These are phyloP conservation scores for Eutrema heterophyllum DNA, from an alignment of 345 rosid species.

Conservation along the genomic window DNA sequence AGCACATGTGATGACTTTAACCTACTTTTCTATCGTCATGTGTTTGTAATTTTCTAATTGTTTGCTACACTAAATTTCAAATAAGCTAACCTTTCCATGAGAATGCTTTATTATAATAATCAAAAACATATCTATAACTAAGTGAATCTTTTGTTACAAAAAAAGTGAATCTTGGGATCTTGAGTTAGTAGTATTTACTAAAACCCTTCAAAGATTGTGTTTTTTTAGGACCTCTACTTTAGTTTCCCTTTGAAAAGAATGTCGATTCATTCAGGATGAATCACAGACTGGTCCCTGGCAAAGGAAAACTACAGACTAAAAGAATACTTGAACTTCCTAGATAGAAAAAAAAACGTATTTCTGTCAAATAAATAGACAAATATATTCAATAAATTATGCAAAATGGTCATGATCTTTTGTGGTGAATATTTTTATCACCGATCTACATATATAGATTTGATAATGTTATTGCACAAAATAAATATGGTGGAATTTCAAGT, in stretches of 20 bases:
- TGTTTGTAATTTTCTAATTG: constrained; percentile 21
- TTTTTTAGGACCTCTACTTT: too few relatives aligned
- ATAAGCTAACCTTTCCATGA: background rate
- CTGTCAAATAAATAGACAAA: background rate
- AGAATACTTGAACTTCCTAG: too few relatives aligned
- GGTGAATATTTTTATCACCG: background rate
- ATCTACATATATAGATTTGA: background rate
- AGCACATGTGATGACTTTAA: constrained; percentile 25
- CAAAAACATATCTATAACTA: background rate
- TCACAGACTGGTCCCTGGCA: too few relatives aligned
- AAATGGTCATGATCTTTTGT: background rate
- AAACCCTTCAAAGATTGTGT: too few relatives aligned
- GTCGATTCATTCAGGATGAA: too few relatives aligned
- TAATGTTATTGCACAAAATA: background rate
- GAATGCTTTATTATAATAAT: background rate
- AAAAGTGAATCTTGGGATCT: too few relatives aligned
- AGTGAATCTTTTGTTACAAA: too few relatives aligned
- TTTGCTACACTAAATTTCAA: background rate
- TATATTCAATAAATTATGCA: background rate
- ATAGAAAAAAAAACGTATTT: background rate
- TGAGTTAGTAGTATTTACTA: too few relatives aligned
- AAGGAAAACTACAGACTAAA: too few relatives aligned
- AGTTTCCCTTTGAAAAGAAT: too few relatives aligned
- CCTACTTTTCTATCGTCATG: background rate
- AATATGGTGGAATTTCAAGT: background rate